A percentile compares a stretch with the other conserved stretches of the same genome.
phyloP scores from a whole-genome alignment of 257 asterid genomes.

The Ilex aquifolium region DNA sequence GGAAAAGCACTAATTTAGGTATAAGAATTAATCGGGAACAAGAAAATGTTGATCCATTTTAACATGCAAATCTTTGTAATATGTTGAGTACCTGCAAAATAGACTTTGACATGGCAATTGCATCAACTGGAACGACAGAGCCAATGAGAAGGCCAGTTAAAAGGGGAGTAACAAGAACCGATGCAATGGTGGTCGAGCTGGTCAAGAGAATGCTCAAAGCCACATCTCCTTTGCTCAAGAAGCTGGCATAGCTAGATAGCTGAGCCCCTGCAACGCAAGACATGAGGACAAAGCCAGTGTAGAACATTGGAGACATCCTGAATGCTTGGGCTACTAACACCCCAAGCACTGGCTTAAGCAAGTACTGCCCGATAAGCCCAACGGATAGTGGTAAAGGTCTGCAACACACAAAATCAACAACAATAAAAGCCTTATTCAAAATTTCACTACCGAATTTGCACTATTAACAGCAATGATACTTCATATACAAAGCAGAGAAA shows the following conservation, averaged over 20 bases:
- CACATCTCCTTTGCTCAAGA: constrained; percentile 88
- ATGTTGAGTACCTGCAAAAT: constrained; percentile 71
- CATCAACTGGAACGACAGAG: constrained; percentile 95
- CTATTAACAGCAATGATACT: background rate
- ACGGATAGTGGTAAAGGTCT: constrained; percentile 79
- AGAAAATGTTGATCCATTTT: background rate
- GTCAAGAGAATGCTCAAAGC: constrained; percentile 93
- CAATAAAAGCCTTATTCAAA: too few species aligned
- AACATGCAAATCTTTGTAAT: background rate
- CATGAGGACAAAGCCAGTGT: constrained; percentile 81
- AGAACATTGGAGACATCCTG: constrained; percentile 74
- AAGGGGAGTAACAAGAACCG: constrained; percentile 80
- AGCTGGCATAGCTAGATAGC: constrained; percentile 93
- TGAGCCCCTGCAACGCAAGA: constrained; percentile 98
- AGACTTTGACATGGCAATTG: constrained; percentile 91
- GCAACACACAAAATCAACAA: constrained; percentile 13
- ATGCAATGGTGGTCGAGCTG: constrained; percentile 82
- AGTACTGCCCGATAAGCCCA: constrained; percentile 77
- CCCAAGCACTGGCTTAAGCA: constrained; percentile 84
- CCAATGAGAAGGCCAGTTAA: constrained; percentile 91
- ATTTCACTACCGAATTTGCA: background rate
- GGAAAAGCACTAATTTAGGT: constrained; percentile 8
- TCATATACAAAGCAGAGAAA: background rate
- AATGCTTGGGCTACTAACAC: constrained; percentile 71
- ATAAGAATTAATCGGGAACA: too few species aligned